Evolutionary conservation across 768 basidiomycete genomes (phyloP).

Genomic region (Lentinula boryana): DNA sequence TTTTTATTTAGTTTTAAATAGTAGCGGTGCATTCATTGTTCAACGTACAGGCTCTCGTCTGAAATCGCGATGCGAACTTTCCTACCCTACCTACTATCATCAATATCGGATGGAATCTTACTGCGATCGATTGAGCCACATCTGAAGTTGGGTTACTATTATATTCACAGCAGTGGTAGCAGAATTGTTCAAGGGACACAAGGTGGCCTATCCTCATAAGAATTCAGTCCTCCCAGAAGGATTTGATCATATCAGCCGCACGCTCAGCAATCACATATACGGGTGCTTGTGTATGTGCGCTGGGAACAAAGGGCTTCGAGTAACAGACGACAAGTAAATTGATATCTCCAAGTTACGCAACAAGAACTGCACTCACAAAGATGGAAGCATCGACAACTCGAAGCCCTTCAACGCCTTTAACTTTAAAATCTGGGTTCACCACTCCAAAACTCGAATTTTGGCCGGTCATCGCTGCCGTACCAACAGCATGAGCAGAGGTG

Average conservation of each 20-base stretch:
- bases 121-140: no score
- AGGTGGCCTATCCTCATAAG: background rate
- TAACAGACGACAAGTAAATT: no score
- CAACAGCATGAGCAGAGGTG: conserved; percentile 16
- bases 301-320: conserved; percentile 11
- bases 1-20: no score
- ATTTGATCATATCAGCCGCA: conserved; percentile 13
- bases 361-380: conserved; percentile 7
- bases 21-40: no score
- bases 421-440: conserved; percentile 18
- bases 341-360: no score
- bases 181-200: no score
- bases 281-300: conserved; percentile 13
- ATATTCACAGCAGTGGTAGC: no score
- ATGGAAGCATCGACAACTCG: conserved; percentile 22
- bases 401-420: conserved; percentile 20
- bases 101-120: no score
- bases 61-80: no score
- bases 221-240: background rate
- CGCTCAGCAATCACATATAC: conserved; percentile 14
- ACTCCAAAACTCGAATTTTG: conserved; percentile 12
- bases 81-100: no score
- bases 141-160: no score
- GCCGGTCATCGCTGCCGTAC: conserved; percentile 15
- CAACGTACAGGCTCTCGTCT: no score